phyloP scores from a whole-genome alignment of 768 basidiomycete genomes.

The Pulveroboletus sp. region DNA sequence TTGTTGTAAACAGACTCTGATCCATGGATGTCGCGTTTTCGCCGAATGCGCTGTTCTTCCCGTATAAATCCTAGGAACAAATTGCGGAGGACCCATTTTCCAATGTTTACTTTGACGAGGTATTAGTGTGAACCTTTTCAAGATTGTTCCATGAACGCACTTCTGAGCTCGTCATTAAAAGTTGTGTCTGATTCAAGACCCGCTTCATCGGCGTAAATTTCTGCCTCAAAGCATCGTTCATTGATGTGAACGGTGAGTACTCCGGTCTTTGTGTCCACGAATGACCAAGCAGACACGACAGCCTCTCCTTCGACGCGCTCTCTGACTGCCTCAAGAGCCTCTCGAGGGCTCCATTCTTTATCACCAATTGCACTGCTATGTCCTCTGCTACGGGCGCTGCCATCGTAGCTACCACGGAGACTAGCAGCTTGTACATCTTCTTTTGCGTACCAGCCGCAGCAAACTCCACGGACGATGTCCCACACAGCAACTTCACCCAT shows the following conservation, averaged over 20 bases:
- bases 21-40: conserved; percentile 29
- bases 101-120: conserved; percentile 70
- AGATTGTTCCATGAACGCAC: conserved; percentile 45
- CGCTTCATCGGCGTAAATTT: conserved; percentile 92
- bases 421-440: conserved; percentile 67
- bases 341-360: conserved; percentile 65
- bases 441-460: conserved; percentile 64
- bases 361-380: conserved; percentile 35
- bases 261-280: conserved; percentile 87
- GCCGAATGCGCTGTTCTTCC: conserved; percentile 56
- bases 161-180: conserved; percentile 74
- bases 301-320: conserved; percentile 96
- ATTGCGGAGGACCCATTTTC: conserved; percentile 88
- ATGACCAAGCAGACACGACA: conserved; percentile 80
- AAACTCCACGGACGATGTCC: conserved; percentile 81
- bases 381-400: conserved; percentile 32
- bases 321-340: conserved; percentile 82
- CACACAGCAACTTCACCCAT: conserved; percentile 86
- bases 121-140: conserved; percentile 6
- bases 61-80: conserved; percentile 76
- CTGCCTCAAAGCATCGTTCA: conserved; percentile 89
- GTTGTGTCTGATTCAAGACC: conserved; percentile 61
- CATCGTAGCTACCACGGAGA: conserved; percentile 43
- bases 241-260: conserved; percentile 84
- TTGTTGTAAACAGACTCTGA: conserved; percentile 17